A percentile compares a stretch with the other conserved stretches of the same genome.
Evolutionary conservation across 1,284 basidiomycete genomes (phyloP).

Genomic region (Apiotrichum siamense): DNA sequence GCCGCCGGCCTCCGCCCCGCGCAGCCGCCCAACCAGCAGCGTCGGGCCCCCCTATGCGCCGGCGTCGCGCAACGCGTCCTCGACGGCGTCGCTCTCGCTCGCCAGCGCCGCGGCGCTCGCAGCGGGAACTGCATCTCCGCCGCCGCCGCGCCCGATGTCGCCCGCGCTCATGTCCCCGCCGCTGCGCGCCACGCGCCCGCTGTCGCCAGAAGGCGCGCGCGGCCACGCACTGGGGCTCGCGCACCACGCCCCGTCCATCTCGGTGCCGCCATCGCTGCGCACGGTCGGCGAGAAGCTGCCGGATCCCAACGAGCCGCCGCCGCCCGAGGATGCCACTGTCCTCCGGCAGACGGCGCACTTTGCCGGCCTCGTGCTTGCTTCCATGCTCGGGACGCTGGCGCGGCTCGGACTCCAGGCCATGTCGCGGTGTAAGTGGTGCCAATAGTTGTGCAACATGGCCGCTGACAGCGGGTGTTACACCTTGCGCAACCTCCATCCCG

Average conservation of each 20-base stretch:
- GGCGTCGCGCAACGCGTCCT: no score
- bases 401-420: constrained; percentile 68
- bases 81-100: background rate
- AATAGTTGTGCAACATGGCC: background rate
- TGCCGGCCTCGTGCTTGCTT: constrained; percentile 65
- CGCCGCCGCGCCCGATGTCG: background rate
- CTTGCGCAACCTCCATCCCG: no score
- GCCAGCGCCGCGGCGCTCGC: background rate
- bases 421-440: constrained; percentile 41
- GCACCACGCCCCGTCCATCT: background rate
- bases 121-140: background rate
- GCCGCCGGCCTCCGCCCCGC: background rate
- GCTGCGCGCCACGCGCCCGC: background rate
- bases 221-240: no score
- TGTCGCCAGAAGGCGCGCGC: no score
- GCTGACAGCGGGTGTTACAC: background rate
- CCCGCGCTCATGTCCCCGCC: background rate
- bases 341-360: constrained; percentile 34
- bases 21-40: background rate
- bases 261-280: background rate
- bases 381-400: constrained; percentile 70
- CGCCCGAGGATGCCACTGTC: constrained; percentile 19
- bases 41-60: no score
- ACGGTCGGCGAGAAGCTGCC: background rate
- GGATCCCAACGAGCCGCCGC: constrained; percentile 14